A percentile compares a stretch with the other conserved stretches of the same genome.
phyloP scores from a whole-genome alignment of 225 moss, liverwort and hornwort genomes.

The Pseudisothecium myosuroides region DNA sequence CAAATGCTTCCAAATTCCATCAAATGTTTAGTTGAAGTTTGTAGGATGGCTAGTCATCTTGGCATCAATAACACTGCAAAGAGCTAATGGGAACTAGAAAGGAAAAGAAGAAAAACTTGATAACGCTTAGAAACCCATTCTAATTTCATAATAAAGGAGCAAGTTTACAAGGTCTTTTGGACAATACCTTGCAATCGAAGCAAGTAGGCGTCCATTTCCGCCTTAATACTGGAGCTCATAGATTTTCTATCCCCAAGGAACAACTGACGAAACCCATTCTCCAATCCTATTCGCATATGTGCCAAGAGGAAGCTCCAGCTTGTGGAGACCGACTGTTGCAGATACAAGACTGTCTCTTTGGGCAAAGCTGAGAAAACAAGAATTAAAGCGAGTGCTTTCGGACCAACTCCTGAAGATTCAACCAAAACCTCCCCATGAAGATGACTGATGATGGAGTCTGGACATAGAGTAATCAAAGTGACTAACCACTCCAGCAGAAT shows the following conservation, averaged over 20 bases:
- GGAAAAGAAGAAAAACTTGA: background rate
- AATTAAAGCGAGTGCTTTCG: background rate
- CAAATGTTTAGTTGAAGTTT: background rate
- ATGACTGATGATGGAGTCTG: background rate
- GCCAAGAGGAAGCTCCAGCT: conserved; percentile 12
- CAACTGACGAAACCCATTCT: conserved; percentile 6
- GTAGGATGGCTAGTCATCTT: background rate
- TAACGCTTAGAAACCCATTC: background rate
- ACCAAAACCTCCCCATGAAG: background rate
- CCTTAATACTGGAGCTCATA: background rate
- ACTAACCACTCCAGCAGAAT: conserved; percentile 19
- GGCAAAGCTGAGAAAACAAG: conserved; percentile 10
- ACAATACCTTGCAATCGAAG: conserved; percentile 7
- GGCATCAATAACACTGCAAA: background rate
- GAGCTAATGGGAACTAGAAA: no score
- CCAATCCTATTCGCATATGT: background rate
- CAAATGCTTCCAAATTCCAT: background rate
- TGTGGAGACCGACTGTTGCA: background rate
- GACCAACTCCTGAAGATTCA: background rate
- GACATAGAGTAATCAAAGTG: background rate
- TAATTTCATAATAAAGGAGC: background rate
- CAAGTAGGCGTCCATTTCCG: conserved; percentile 17
- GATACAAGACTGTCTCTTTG: background rate
- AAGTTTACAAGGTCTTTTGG: background rate
- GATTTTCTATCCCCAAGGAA: background rate